Conservation (phyloP, 306 rosid genomes). For the Ormosia semicastrata region DNA sequence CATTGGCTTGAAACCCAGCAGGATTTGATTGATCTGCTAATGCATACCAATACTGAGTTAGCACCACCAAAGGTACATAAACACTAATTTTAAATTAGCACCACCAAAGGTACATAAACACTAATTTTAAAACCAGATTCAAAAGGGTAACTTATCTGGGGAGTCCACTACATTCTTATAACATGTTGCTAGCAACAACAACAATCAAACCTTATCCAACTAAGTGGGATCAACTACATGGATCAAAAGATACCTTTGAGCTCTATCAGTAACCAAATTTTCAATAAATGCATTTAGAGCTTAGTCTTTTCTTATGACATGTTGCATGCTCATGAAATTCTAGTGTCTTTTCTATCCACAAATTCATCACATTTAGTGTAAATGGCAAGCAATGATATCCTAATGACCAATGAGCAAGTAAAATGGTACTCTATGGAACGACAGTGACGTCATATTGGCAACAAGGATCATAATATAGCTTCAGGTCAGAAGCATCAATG, state of each 20-base stretch:
- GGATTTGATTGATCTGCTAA: conserved; percentile 45
- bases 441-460: background rate
- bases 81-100: conserved; percentile 7
- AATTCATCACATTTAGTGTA: background rate
- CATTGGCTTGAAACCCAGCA: conserved; percentile 32
- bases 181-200: background rate
- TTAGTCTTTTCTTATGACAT: background rate
- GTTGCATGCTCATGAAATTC: background rate
- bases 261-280: background rate
- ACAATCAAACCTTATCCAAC: conserved; percentile 3
- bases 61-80: conserved; percentile 10
- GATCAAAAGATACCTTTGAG: background rate
- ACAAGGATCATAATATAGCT: background rate
- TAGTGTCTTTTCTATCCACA: background rate
- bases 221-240: background rate
- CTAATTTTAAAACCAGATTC: background rate
- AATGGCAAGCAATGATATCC: background rate
- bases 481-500: conserved; percentile 1
- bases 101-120: conserved; percentile 5
- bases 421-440: background rate
- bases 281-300: background rate
- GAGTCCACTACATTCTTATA: conserved; percentile 4
- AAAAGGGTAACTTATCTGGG: background rate
- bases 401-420: background rate
- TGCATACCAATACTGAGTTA: conserved; percentile 10